Percentiles rank a stretch among this genome's conserved stretches.
phyloP scores from a whole-genome alignment of 2,329 filamentous ascomycete genomes.

The Verticillium zaregamsianum region DNA sequence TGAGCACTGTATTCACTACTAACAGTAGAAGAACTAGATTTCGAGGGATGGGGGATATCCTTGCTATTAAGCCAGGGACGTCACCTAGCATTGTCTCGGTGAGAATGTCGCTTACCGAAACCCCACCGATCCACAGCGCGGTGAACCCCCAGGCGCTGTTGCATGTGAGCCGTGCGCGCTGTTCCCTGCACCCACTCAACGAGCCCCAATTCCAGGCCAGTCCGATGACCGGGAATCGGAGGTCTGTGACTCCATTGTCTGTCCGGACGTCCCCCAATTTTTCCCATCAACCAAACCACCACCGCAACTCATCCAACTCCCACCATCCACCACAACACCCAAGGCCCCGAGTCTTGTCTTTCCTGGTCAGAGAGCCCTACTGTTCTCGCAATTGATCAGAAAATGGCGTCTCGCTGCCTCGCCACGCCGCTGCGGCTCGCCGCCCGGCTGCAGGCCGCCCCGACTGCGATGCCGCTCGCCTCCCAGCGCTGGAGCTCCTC shows the following conservation, averaged over 20 bases:
- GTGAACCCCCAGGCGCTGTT: neutral
- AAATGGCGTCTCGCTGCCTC: conserved; percentile 43
- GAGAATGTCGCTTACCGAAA: neutral
- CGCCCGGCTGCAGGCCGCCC: conserved; percentile 17
- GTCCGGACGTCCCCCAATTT: neutral
- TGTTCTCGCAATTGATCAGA: conserved; percentile 13
- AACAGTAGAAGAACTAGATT: too few relatives aligned
- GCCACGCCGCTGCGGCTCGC: conserved; percentile 34
- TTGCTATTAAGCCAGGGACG: too few relatives aligned
- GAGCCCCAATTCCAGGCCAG: neutral
- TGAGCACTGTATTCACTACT: too few relatives aligned
- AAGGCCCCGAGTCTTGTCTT: conserved; percentile 6
- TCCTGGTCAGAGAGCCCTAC: conserved; percentile 11
- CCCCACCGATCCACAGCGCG: neutral
- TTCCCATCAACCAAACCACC: neutral
- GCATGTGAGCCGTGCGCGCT: neutral
- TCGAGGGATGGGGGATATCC: too few relatives aligned
- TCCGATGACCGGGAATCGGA: neutral
- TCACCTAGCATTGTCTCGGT: neutral
- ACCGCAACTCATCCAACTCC: neutral
- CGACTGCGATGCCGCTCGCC: conserved; percentile 14
- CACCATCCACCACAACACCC: neutral
- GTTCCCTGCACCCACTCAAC: neutral
- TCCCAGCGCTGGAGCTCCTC: conserved; percentile 27
- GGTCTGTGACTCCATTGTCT: neutral